Base-by-base conservation (phyloP, 2,329 filamentous ascomycete species). In the Endocalyx cinctus region DNA sequence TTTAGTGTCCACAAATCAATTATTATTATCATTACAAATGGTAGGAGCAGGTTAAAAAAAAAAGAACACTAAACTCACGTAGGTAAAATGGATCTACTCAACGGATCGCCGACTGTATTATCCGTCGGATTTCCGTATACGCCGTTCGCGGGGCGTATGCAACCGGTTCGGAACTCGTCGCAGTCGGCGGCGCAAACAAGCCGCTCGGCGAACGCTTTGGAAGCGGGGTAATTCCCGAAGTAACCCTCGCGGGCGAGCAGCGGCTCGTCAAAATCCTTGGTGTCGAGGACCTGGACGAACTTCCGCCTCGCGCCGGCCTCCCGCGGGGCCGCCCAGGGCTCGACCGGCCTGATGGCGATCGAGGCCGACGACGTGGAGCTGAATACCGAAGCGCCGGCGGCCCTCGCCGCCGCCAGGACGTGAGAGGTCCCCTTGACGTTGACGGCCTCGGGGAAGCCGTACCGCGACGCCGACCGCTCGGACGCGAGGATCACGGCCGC, bases 361-460 rank as follows among this genome's bases (percentile, higher is more conserved):
- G 68, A 71, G 14, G 58, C 67, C 6, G 71, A 74, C 0, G 72
- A 75, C 1, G 73, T 78, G 25, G 63, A 59, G 44, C 76, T 62
- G 35, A 78, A 67, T 42, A 73, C 54, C 35, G 63, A 64, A 3
- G 72, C 70, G 2, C 67, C 68, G 5, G 60, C 59, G 2, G 47
- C 48, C 37, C 58, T 64, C 4, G 73, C 67, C 0, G 68, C 69
- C 7, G 59, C 52, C 5, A 77, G 48, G 1, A 74, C 62, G 42
- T 74, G 67, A 13, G 54, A 52, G 2, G 71, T 70, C 7, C 73
- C 74, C 7, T 46, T 50, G 16, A 74, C 59, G 39, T 78, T 79
- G 34, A 76, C 69, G 13, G 58, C 52, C 30, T 60, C 60, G 34
- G 63, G 62, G 17, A 65, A 62, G 16, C 58, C 50, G 41, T 76